These are phyloP conservation scores for Phytophthora niederhauseri DNA, from an alignment of 352 stramenopile genomes.

Conservation along the genomic window DNA sequence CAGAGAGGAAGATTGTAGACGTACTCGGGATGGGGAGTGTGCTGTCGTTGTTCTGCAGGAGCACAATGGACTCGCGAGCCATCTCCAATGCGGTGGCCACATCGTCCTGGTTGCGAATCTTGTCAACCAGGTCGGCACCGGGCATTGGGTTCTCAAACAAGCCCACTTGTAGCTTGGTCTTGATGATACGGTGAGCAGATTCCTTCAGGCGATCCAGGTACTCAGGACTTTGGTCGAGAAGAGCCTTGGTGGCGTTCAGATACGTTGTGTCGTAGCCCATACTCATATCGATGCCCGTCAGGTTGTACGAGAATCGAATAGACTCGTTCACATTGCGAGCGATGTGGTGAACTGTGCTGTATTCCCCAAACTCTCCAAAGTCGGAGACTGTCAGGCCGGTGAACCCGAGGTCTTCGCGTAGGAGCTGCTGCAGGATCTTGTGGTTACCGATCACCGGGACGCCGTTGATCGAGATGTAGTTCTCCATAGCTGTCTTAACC, in stretches of 20 bases:
- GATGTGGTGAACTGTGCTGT: background rate
- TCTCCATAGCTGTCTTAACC: background rate
- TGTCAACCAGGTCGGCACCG: background rate
- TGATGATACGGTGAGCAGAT: background rate
- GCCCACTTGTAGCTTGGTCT: background rate
- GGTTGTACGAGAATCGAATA: background rate
- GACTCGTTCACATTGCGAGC: background rate
- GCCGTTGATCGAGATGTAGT: background rate
- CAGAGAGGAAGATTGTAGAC: background rate
- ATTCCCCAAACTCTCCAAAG: background rate
- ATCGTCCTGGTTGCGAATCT: background rate
- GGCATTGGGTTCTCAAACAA: background rate
- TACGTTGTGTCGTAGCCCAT: background rate
- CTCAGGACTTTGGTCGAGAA: background rate
- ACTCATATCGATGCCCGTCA: background rate
- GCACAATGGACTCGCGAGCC: background rate
- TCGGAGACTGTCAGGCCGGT: background rate
- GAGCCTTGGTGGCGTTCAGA: background rate
- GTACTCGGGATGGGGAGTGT: background rate
- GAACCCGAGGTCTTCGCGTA: background rate
- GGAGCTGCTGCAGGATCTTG: constrained; percentile 3
- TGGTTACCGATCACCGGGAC: background rate
- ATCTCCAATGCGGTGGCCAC: background rate
- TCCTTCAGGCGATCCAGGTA: background rate
- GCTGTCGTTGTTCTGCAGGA: background rate